phyloP scores from a whole-genome alignment of 2,329 filamentous ascomycete species.

The Colletotrichum viniferum region DNA sequence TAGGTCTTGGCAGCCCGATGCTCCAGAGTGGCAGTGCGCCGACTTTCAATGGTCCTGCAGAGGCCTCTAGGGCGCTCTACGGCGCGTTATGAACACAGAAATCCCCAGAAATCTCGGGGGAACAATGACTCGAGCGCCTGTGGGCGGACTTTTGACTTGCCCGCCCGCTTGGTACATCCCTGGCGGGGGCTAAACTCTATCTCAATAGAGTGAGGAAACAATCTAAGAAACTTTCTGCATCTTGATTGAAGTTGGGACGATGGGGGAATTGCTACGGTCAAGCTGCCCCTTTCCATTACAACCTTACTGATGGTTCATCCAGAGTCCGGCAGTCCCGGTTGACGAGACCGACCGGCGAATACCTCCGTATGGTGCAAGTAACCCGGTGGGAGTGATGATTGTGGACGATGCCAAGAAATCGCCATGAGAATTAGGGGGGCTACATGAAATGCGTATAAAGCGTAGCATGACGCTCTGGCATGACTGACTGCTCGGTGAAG shows the following conservation, averaged over 20 bases:
- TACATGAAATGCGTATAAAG: neutral
- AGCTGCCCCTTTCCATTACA: neutral
- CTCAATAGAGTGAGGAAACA: neutral
- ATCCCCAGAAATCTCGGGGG: neutral
- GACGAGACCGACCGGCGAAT: neutral
- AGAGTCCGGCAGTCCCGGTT: neutral
- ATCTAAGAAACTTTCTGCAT: constrained; percentile 2
- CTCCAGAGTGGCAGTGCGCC: neutral
- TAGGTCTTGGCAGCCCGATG: neutral
- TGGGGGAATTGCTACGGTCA: neutral
- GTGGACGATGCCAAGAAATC: neutral
- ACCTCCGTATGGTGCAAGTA: neutral
- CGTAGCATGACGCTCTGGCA: neutral
- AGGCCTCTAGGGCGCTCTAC: neutral
- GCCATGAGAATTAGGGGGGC: neutral
- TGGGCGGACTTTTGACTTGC: neutral
- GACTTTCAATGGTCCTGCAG: neutral
- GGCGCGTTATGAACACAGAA: neutral
- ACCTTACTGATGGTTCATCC: neutral
- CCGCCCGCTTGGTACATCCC: neutral
- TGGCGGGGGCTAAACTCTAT: neutral
- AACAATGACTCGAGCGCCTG: neutral
- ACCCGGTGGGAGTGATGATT: neutral
- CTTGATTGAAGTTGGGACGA: neutral
- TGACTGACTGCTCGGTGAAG: neutral